Conservation (phyloP, 495 filamentous ascomycete species). For the Penicillium ochrochloron region DNA sequence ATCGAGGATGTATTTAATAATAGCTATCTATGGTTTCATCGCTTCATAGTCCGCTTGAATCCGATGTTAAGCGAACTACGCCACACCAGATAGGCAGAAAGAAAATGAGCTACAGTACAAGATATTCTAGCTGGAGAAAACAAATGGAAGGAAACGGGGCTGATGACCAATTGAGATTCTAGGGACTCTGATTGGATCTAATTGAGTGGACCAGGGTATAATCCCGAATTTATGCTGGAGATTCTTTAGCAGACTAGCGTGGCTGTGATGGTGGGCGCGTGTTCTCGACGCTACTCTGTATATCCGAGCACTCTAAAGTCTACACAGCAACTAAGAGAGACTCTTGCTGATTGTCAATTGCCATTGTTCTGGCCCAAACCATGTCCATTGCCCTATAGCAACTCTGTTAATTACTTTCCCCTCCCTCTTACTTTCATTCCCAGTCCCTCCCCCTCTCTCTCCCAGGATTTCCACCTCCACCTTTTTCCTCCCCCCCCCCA, state of each 20-base stretch:
- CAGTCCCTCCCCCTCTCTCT: background rate
- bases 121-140: background rate
- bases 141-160: constrained; percentile 7
- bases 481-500: background rate
- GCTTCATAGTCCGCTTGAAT: background rate
- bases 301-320: constrained; percentile 4
- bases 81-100: background rate
- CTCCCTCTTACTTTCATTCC: constrained; percentile 1
- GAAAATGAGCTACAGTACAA: background rate
- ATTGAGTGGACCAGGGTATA: background rate
- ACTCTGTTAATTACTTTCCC: background rate
- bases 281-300: constrained; percentile 14
- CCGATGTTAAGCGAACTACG: constrained; percentile 11
- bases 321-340: too few species aligned
- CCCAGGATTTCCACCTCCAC: constrained; percentile 9
- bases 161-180: constrained; percentile 19
- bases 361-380: background rate
- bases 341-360: background rate
- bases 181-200: constrained; percentile 12
- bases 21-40: background rate
- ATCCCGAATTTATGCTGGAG: too few species aligned
- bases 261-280: constrained; percentile 4
- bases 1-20: background rate
- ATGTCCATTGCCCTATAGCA: constrained; percentile 1
- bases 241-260: background rate